Evolutionary conservation across 2,329 filamentous ascomycete genomes (phyloP), one percentile per base, ranked within the genome.

Genomic region (Fusarium citri): DNA sequence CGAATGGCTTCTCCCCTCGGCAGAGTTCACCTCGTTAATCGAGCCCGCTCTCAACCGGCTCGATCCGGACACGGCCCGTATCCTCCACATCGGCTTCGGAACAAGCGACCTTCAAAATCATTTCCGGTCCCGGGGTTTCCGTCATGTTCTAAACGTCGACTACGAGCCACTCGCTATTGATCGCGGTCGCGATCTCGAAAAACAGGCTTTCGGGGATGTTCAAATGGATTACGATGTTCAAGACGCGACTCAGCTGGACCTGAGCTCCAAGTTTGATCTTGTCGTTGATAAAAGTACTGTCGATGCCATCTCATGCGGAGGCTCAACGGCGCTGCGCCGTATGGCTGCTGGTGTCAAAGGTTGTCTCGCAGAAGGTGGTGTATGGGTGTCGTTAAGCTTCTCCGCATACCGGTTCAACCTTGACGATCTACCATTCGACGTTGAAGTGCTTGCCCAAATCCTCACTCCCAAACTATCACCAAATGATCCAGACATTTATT

Each of bases 361-460:
- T 14, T 78, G 74, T 54, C 74, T 86, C 16, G 74, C 74, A 1
- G 74, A 78, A 0, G 77, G 68, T 7, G 83, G 81, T 1, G 61
- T 82, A 16, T 86, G 84, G 84, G 74, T 86, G 14, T 85, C 83
- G 5, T 70, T 86, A 47, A 86, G 83, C 66, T 86, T 82, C 70
- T 86, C 85, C 3, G 73, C 75, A 1, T 69, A 41, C 4, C 78
- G 84, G 8, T 86, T 85, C 56, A 73, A 79, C 23, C 26, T 81
- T 9, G 73, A 76, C 4, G 58, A 72, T 0, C 48, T 84, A 42
- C 81, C 82, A 0, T 84, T 86, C 50, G 65, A 80, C 6, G 80
- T 83, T 8, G 72, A 82, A 31, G 78, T 83, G 1, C 66, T 86
- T 11, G 78, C 74, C n/a, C 82, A 78, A 71, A 76, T 86, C 3